Base-by-base conservation (phyloP, 2,329 filamentous ascomycete genomes). In the Arthrobotrys pseudoclavata region DNA sequence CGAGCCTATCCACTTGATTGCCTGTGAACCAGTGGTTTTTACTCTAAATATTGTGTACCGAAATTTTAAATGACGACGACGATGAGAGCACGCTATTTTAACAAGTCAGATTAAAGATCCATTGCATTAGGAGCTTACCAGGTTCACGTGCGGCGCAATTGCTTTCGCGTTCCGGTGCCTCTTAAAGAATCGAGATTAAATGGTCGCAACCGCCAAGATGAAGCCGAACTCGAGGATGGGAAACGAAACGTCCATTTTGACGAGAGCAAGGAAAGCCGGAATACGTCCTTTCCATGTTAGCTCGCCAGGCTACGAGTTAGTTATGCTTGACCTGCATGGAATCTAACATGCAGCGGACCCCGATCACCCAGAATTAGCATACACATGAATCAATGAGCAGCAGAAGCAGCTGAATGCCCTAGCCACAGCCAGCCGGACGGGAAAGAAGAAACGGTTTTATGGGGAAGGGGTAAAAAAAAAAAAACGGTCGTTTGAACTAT, bases 61-160 rank as follows among this genome's bases (percentile, higher is more conserved):
- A 69, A 75, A 40, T 13, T 53, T 40, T 52, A 42, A 40, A 42
- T 69, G 61, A 69, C 55, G 18, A 63, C 12, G 5, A 40, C 10
- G 42, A 18, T 50, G 47, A 71, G 48, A 55, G 48, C 22, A 76
- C 48, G 55, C 37, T 69, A 69, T 69, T 13, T 53, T 69, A 50
- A 63, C 63, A 76, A 69, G 57, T 69, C 71, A 76, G 71, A 64
- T 76, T 63, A 69, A 57, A 69, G 64, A 76, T 69, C 63, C 64
- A 69, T 69, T 63, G 63, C 64, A 76, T 76, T 55, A 69, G 64
- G 71, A 76, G 53, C 63, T 76, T 69, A 69, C 71, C 64, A 60
- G 71, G 71, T 76, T 76, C 71, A 76, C 64, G 71, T 76, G 71
- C 71, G 71, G 71, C 71, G 71, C 71, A 69, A 76, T 69, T 69